A percentile compares a stretch with the other conserved stretches of the same genome.
Conservation (phyloP, 345 rosid species). For the rapeseed (Brassica napus) region Da-Ae NC_063435.1:2917001-2917500, state of each 20-base stretch:
- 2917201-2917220: slow-evolving; percentile 41
- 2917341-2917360: background rate
- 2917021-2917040: background rate
- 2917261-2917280: background rate
- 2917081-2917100: background rate
- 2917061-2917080: background rate
- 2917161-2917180: slow-evolving; percentile 35
- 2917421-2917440: slow-evolving; percentile 49
- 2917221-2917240: slow-evolving; percentile 34
- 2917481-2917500: slow-evolving; percentile 34
- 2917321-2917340: background rate
- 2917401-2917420: slow-evolving; percentile 61
- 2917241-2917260: background rate
- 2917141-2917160: slow-evolving; percentile 20
- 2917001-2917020: too few species aligned
- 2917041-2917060: too few species aligned
- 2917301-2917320: slow-evolving; percentile 21
- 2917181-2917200: slow-evolving; percentile 43
- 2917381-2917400: slow-evolving; percentile 51
- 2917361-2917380: slow-evolving; percentile 26
- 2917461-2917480: slow-evolving; percentile 38
- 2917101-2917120: background rate
- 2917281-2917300: slow-evolving; percentile 8
- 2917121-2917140: background rate
- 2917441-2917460: slow-evolving; percentile 51